Evolutionary conservation across 2,329 filamentous ascomycete genomes (phyloP).

Genomic region (Aureobasidium sp.): DNA sequence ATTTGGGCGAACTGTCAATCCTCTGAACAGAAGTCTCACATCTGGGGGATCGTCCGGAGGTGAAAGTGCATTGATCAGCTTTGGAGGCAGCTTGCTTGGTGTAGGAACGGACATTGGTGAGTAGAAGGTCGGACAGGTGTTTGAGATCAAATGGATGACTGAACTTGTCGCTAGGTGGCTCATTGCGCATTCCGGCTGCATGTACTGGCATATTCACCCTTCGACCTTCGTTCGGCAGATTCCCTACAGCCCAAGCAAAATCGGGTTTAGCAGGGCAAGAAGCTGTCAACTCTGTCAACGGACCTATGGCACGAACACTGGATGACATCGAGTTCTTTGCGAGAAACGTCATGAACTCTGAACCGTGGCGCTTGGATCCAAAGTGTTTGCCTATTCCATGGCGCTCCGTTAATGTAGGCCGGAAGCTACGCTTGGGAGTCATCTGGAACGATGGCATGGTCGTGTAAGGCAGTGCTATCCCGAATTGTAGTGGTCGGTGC

Average conservation of each 20-base stretch:
- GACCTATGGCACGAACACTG: conserved; percentile 53
- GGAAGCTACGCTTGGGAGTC: conserved; percentile 54
- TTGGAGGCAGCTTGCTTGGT: conserved; percentile 54
- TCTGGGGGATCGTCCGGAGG: conserved; percentile 62
- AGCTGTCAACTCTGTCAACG: conserved; percentile 57
- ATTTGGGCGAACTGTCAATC: conserved; percentile 54
- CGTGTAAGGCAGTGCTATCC: conserved; percentile 20
- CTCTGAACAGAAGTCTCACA: conserved; percentile 52
- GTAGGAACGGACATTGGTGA: conserved; percentile 54
- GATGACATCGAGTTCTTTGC: conserved; percentile 43
- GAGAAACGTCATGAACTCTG: conserved; percentile 35
- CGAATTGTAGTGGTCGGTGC: not conserved
- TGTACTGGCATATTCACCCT: conserved; percentile 54
- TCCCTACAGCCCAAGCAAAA: conserved; percentile 48
- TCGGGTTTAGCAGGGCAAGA: conserved; percentile 60
- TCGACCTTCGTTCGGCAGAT: conserved; percentile 52
- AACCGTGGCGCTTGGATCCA: conserved; percentile 49
- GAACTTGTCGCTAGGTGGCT: conserved; percentile 36
- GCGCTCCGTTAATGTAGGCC: conserved; percentile 36
- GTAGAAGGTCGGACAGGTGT: not conserved
- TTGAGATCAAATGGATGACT: not conserved
- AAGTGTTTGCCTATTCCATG: conserved; percentile 49
- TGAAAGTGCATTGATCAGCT: conserved; percentile 55
- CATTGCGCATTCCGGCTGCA: conserved; percentile 49
- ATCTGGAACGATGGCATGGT: conserved; percentile 55